Conservation (phyloP, 2,329 filamentous ascomycete species). For the Fusarium sp. region DNA sequence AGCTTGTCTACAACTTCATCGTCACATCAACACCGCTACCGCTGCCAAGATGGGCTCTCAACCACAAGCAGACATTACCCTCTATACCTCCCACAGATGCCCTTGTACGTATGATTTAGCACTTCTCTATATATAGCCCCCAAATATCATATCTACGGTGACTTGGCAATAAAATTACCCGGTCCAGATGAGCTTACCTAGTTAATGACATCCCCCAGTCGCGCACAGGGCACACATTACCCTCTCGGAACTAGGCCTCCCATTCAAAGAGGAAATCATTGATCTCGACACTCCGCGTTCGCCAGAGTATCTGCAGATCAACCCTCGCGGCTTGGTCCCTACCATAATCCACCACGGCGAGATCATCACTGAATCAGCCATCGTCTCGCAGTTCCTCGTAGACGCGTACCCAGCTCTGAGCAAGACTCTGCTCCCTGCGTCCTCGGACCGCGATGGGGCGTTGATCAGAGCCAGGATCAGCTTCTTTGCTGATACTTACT, state of each 20-base stretch:
- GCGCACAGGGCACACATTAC: constrained; percentile 82
- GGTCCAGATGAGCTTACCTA: not conserved
- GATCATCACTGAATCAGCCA: constrained; percentile 78
- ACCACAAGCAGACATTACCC: constrained; percentile 60
- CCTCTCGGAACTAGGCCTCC: constrained; percentile 73
- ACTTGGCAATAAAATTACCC: not conserved
- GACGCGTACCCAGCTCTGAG: constrained; percentile 69
- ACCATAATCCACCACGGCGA: constrained; percentile 73
- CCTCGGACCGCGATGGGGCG: constrained; percentile 65
- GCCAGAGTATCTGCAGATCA: constrained; percentile 79
- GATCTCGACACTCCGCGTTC: constrained; percentile 77
- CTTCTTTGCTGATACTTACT: constrained; percentile 79
- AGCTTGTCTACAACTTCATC: not conserved
- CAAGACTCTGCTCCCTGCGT: constrained; percentile 72
- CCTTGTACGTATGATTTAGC: constrained; percentile 62
- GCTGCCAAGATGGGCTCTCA: constrained; percentile 34
- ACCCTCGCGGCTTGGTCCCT: constrained; percentile 83
- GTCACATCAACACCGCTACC: constrained; percentile 5
- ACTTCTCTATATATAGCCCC: not conserved
- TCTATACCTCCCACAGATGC: constrained; percentile 78
- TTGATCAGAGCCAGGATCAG: constrained; percentile 73
- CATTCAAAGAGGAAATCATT: constrained; percentile 78
- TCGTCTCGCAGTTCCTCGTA: constrained; percentile 78
- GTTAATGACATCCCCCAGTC: constrained; percentile 47
- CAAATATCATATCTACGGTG: not conserved